These are phyloP conservation scores for Cyberlindnera xishuangbannaensis DNA, from an alignment of 805 yeast species.

Conservation along the genomic window DNA sequence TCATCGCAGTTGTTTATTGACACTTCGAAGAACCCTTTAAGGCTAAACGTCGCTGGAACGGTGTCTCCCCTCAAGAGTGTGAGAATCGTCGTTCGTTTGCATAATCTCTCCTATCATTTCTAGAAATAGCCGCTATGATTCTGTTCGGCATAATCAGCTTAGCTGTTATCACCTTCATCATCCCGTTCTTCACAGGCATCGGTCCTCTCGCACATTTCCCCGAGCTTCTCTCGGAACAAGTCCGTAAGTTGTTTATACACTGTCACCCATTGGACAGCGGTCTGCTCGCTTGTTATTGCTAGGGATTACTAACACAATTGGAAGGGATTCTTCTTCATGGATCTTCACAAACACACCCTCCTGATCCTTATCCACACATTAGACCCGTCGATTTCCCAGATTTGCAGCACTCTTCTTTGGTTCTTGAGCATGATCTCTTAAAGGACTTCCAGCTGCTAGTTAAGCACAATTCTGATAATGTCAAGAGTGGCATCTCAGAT, in stretches of 20 bases:
- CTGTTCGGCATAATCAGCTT: neutral
- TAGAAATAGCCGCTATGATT: no score
- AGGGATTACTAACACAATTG: no score
- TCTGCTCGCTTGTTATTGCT: no score
- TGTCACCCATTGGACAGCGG: no score
- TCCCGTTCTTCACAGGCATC: conserved; percentile 9
- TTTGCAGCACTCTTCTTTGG: no score
- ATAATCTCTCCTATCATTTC: no score
- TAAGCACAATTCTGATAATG: conserved; percentile 3
- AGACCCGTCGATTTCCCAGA: neutral
- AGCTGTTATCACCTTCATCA: conserved; percentile 1
- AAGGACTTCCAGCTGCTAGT: conserved; percentile 9
- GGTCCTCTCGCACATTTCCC: conserved; percentile 1
- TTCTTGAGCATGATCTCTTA: conserved; percentile 7
- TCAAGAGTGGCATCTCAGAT: conserved; percentile 1
- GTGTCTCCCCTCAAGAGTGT: no score
- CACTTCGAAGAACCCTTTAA: no score
- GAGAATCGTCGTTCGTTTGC: no score
- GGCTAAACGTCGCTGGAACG: no score
- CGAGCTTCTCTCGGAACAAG: conserved; percentile 3
- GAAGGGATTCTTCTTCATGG: conserved; percentile 5
- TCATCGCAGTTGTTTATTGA: no score
- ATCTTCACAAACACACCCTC: conserved; percentile 1
- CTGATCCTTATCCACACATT: neutral
- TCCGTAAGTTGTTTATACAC: conserved; percentile 5